Evolutionary conservation across 176 grass and related monocot genomes (phyloP), one percentile per base, ranked within the genome.

Genomic region (Melocanna baccifera): DNA sequence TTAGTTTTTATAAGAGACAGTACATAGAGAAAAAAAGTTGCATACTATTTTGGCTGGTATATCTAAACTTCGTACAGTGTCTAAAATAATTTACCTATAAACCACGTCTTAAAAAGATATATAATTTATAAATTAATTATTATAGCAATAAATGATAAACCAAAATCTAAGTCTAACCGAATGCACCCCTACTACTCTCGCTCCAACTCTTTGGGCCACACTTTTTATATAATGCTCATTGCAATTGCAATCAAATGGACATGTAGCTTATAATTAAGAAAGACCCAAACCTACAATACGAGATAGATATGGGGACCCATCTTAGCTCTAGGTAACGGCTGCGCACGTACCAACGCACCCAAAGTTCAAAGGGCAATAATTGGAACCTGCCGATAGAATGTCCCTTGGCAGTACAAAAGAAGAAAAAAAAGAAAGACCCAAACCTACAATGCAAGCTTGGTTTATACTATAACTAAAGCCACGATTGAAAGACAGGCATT

Each of bases 201-300:
- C 57, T 82, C 66, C 73, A 90, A 78, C 84, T 83, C 58, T 39
- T 67, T 73, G 16, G 7, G 12, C 47, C 74, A 78, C 43, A 73
- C 34, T 62, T 51, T 73, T 20, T 22, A 25, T 81, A 81, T 67
- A 62, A 64, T 79, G 55, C 45, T 67, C 57, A 58, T 55, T 67
- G 22, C 39, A 59, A 66, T 12, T 50, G 81, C 57, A 50, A 45
- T 48, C 57, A 67, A 43, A 30, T 9, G 48, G 13, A 32, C 16
- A 37, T 66, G 56, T 66, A 72, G 68, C 55, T 77, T 37, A 68
- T 67, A 42, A 58, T 14, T 41, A 18, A 46, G 26, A 30, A 16
- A 12, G 32, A 34, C 32, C 32, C 32, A 34, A 34, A 4, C 32
- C 10, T 36, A 57, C 28, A 66, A 6, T 56, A 61, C 50, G 37